phyloP scores from a whole-genome alignment of 2,329 filamentous ascomycete genomes.

The Arthrobotrys sphaeroides region DNA sequence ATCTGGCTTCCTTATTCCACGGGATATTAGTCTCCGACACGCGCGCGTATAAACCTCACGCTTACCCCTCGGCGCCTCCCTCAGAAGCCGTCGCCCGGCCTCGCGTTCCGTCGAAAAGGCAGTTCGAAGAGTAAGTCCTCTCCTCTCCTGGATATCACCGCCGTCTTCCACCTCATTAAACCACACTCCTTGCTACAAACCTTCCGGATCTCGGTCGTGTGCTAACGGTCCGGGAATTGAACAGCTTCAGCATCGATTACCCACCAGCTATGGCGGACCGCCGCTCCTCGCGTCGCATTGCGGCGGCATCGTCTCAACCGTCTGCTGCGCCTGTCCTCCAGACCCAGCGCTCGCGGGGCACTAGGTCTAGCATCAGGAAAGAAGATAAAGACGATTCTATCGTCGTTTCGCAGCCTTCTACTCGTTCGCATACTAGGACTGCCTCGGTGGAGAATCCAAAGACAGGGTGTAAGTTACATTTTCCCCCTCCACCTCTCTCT shows the following conservation, averaged over 20 bases:
- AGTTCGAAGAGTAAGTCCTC: constrained; percentile 36
- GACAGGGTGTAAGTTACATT: constrained; percentile 15
- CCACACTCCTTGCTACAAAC: background rate
- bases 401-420: constrained; percentile 22
- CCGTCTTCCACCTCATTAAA: background rate
- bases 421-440: constrained; percentile 40
- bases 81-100: constrained; percentile 15
- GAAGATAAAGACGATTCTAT: constrained; percentile 27
- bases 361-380: constrained; percentile 25
- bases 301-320: constrained; percentile 39
- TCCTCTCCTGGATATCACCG: background rate
- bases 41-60: constrained; percentile 44
- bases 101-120: constrained; percentile 39
- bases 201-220: background rate
- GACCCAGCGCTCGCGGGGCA: constrained; percentile 29
- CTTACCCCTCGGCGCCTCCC: constrained; percentile 9
- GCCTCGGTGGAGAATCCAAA: constrained; percentile 33
- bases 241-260: constrained; percentile 38
- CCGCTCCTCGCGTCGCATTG: constrained; percentile 50
- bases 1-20: background rate
- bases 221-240: background rate
- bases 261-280: constrained; percentile 38
- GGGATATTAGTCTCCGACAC: constrained; percentile 44
- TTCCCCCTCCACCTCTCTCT: background rate
- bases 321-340: constrained; percentile 13